Percentiles rank a stretch among this genome's conserved stretches.
Evolutionary conservation across 1,139 yeast genomes (phyloP).

Genomic region (Debaryomycetaceae sp.): DNA sequence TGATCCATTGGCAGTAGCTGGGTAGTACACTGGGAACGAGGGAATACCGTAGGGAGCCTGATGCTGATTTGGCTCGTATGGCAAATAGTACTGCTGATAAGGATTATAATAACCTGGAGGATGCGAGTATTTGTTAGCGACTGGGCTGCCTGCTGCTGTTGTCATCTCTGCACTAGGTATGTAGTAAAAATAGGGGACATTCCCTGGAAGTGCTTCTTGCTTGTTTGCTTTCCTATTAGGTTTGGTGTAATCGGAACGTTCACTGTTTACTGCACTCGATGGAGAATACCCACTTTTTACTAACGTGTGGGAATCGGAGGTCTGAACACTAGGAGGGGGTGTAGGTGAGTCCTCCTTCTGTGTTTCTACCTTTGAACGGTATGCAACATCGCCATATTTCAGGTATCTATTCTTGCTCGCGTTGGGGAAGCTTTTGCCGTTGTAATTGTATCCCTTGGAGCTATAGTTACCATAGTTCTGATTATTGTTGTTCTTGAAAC

Average conservation of each 20-base stretch:
- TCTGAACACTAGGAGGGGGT: slow-evolving; percentile 12
- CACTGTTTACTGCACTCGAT: slow-evolving; percentile 13
- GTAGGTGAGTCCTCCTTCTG: slow-evolving; percentile 10
- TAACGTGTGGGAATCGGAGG: slow-evolving; percentile 9
- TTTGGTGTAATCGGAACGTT: slow-evolving; percentile 8
- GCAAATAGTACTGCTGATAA: slow-evolving; percentile 15
- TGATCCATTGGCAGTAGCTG: slow-evolving; percentile 5
- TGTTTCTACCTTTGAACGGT: slow-evolving; percentile 1
- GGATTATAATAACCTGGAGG: slow-evolving; percentile 15
- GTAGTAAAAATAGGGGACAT: slow-evolving; percentile 21
- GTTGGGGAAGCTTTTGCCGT: not conserved
- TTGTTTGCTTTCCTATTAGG: slow-evolving; percentile 1
- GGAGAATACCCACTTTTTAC: slow-evolving; percentile 11
- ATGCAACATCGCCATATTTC: slow-evolving; percentile 5
- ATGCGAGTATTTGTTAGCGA: slow-evolving; percentile 3
- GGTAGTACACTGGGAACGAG: slow-evolving; percentile 11
- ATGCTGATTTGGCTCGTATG: slow-evolving; percentile 8
- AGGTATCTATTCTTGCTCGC: slow-evolving; percentile 6
- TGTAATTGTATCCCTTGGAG: not conserved
- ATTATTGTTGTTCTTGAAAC: not conserved
- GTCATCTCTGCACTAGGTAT: slow-evolving; percentile 16
- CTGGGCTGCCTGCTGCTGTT: slow-evolving; percentile 5
- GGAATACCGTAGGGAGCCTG: slow-evolving; percentile 8
- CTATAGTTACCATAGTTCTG: not conserved
- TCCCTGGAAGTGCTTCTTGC: slow-evolving; percentile 3